Base-by-base conservation (phyloP, 1,284 basidiomycete species). In the Tilletia walkeri region DNA sequence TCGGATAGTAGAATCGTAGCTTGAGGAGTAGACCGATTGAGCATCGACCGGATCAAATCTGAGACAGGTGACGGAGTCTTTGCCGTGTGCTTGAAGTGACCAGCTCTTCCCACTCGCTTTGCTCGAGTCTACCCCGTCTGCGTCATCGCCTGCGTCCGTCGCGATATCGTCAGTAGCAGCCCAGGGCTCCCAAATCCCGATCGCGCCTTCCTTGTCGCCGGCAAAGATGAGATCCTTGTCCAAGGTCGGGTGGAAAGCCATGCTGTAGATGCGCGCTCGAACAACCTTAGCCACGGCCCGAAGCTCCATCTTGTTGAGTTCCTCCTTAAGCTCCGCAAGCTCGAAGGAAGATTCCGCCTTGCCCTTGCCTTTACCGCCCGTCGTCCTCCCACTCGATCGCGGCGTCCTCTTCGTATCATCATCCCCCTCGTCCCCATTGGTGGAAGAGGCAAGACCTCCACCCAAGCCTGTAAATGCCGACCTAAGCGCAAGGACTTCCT, bases 141-240 rank as follows among this genome's bases (percentile, higher is more conserved):
- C 73, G 12, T 70, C 69, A 4, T 72, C 73, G 14, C 72, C 67
- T n/a, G 75, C 72, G n/a, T 73, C 76, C n/a, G 73, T 67, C 2
- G 20, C 59, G 20, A n/a, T 38, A 3, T 66, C 63, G 38, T 69
- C 69, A 18, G 47, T 53, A 18, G n/a, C 6, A 0, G 74, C 73
- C 7, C 69, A 59, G 12, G 80, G 77, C 54, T 82, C 78, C 81
- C 81, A 83, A 0, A 82, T 73, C 7, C 81, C 80, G 38, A 83
- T 75, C 3, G 68, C 67, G 2, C 81, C 81, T 49, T 79, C 79
- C 65, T 81, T 81, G 69, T 83, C 81, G 12, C 80, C 81, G 5
- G 78, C 74, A 65, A 83, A 82, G 16, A 83, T 59, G 4, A 83
- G 71, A 67, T 82, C 77, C 56, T 80, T 78, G 9, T 81, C 78